These are phyloP conservation scores for Phylloporus sp. DNA, from an alignment of 768 basidiomycete genomes.

Conservation along the genomic window DNA sequence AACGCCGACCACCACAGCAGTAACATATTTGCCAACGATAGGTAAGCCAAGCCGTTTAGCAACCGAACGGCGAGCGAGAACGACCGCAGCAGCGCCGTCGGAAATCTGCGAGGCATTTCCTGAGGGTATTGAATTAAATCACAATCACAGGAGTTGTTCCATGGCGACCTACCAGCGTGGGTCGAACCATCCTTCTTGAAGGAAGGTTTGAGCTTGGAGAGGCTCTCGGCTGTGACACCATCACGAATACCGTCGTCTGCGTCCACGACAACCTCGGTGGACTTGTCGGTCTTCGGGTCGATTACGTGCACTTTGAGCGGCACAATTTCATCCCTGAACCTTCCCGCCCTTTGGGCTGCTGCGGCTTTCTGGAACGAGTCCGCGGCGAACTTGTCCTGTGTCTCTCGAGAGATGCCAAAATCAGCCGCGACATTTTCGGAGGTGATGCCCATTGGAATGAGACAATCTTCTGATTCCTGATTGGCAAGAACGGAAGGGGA, in stretches of 20 bases:
- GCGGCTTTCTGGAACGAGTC: constrained; percentile 82
- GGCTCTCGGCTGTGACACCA: constrained; percentile 74
- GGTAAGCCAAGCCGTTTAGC: constrained; percentile 84
- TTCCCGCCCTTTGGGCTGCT: constrained; percentile 73
- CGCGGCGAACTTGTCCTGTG: constrained; percentile 85
- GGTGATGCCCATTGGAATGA: constrained; percentile 89
- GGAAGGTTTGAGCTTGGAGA: constrained; percentile 82
- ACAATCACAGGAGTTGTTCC: background rate
- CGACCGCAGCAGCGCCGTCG: constrained; percentile 88
- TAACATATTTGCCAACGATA: constrained; percentile 82
- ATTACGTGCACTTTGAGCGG: constrained; percentile 68
- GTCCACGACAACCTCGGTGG: constrained; percentile 65
- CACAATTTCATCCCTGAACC: constrained; percentile 80
- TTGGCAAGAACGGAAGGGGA: constrained; percentile 63
- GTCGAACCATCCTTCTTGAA: constrained; percentile 74
- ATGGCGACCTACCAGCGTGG: constrained; percentile 53
- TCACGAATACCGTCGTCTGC: constrained; percentile 83
- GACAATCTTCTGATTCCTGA: constrained; percentile 74
- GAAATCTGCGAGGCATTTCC: constrained; percentile 89
- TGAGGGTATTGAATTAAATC: constrained; percentile 8
- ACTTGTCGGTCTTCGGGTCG: constrained; percentile 73
- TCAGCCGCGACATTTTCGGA: constrained; percentile 89
- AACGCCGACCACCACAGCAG: constrained; percentile 68
- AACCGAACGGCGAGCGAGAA: constrained; percentile 74
- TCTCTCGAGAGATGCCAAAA: constrained; percentile 65